phyloP scores from a whole-genome alignment of 345 rosid species.

The Aquilaria sinensis region DNA sequence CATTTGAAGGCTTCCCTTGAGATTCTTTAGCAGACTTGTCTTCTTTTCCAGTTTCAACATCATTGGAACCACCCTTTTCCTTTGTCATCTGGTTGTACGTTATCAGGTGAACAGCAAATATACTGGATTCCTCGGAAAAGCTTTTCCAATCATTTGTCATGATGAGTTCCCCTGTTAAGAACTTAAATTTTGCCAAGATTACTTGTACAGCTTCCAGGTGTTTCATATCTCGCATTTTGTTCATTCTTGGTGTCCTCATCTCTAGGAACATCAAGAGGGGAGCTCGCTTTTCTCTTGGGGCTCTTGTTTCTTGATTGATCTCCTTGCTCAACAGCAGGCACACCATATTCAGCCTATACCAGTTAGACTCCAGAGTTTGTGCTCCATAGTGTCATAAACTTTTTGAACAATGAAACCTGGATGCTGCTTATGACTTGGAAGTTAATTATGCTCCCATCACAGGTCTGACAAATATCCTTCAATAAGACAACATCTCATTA shows the following conservation, averaged over 20 bases:
- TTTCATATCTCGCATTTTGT: conserved; percentile 47
- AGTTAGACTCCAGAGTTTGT: conserved; percentile 71
- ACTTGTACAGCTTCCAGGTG: conserved; percentile 78
- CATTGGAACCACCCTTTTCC: conserved; percentile 36
- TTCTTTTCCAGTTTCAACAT: conserved; percentile 18
- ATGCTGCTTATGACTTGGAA: conserved; percentile 68
- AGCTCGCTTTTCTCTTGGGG: conserved; percentile 33
- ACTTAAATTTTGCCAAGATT: conserved; percentile 55
- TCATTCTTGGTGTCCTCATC: conserved; percentile 61
- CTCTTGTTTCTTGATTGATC: conserved; percentile 42
- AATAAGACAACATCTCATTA: conserved; percentile 15
- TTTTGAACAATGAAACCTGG: conserved; percentile 96
- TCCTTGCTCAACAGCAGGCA: conserved; percentile 35
- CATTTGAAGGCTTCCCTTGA: conserved; percentile 44
- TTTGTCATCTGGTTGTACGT: conserved; percentile 28
- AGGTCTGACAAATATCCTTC: conserved; percentile 72
- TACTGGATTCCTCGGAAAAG: conserved; percentile 76
- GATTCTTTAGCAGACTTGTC: conserved; percentile 35
- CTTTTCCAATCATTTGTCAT: conserved; percentile 86
- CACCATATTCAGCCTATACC: conserved; percentile 55
- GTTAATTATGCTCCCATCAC: conserved; percentile 60
- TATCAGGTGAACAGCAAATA: conserved; percentile 45
- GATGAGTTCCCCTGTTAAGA: conserved; percentile 64
- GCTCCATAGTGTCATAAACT: conserved; percentile 70
- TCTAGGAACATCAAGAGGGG: conserved; percentile 79